Evolutionary conservation across 2,329 filamentous ascomycete species (phyloP), one percentile per base, ranked within the genome.

Genomic region (Penicillium expansum): DNA sequence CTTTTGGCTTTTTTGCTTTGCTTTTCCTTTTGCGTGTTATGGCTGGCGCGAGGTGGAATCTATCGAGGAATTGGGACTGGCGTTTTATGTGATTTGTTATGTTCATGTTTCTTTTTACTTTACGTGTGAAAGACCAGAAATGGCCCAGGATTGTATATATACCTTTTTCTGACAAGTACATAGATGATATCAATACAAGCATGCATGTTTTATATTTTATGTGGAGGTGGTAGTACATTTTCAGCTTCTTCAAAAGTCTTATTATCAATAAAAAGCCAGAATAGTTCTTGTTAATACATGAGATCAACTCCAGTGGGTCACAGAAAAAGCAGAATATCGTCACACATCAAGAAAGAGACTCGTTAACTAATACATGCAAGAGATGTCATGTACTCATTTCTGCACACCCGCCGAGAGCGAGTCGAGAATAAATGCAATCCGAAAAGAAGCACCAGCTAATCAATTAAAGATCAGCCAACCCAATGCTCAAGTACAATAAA

Each of bases 351-450:
- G 22, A 52, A 55, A 35, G n/a, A 42, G 37, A 56, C 30, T 55
- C 61, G 52, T 60, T 62, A 44, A 56, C 50, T 45, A 47, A 41
- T 39, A 42, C 14, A 58, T 55, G 56, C 45, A 49, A 51, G 33
- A 41, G n/a, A 59, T 32, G 38, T 24, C 49, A 45, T 39, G 27
- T 54, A 61, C 51, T 55, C 44, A 48, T 47, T 42, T 35, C 41
- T 35, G 27, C 20, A 42, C 22, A 55, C 37, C 52, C 11, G 27
- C 32, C 9, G 11, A 51, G 30, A 33, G 48, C 20, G 41, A 24
- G 33, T 27, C 30, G 16, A 52, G 18, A 47, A 20, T 16, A 52
- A 52, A 56, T 56, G 48, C 33, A 35, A 20, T 18, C 29, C 20
- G 16, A 42, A 48, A 52, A 43, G 22, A 45, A 45, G 32, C 22